Base-by-base conservation (phyloP, 2,329 filamentous ascomycete genomes). In the Camillea tinctor region DNA sequence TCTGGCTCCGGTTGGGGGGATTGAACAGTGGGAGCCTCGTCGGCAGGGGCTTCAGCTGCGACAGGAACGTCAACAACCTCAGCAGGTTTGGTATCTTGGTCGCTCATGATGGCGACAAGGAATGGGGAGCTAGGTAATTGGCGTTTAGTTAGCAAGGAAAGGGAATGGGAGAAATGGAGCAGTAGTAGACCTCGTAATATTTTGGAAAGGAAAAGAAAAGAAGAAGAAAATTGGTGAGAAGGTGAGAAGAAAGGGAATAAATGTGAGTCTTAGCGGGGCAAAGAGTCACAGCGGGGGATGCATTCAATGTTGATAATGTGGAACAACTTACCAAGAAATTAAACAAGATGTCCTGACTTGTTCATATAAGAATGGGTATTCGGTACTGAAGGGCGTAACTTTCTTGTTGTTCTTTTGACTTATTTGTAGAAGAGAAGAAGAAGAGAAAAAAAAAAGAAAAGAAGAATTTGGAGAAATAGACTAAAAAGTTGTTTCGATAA, bases 21-120 rank as follows among this genome's bases (percentile, higher is more conserved):
- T 9, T 59, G 36, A 23, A 53, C 56, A 24, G 53, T n/a, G 49
- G 55, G 30, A 17, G 20, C 50, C 19, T 52, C 40, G 50, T 24
- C 23, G 20, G 23, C 44, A 22, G 52, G 22, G 20, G 20, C 52
- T 51, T 55, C 17, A 50, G 58, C 50, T 52, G 65, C 57, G 57
- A 57, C 62, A 23, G 59, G 48, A 51, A 61, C 56, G 51, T 63
- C 57, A 49, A 66, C 62, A 64, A 75, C 72, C 72, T 79, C 76
- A 51, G 71, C 70, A 56, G 75, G 73, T 71, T 79, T 79, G 67
- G 71, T 70, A 52, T 76, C 71, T 60, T 73, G 72, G 60, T 77
- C 75, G 64, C 74, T 72, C 69, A 74, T 73, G 19, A 50, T 64
- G 52, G 53, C 61, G 62, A 61, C 54, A 58, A 6, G n/a, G n/a